Conservation (phyloP, 2,329 filamentous ascomycete species). For the Diplodia corticola region DNA sequence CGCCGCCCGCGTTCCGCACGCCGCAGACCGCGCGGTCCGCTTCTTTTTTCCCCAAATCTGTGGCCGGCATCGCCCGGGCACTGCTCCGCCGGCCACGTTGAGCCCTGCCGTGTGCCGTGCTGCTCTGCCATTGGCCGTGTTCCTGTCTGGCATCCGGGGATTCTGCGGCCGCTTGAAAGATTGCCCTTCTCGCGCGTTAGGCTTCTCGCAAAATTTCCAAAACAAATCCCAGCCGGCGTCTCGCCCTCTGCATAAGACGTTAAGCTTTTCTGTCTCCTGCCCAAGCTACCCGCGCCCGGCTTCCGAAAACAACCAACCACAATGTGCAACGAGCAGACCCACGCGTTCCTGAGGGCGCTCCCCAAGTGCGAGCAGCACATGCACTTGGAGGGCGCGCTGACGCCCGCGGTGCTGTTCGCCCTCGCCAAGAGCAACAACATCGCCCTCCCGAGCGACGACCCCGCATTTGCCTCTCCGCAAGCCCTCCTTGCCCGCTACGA, state of each 20-base stretch:
- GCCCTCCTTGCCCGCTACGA: slow-evolving; percentile 65
- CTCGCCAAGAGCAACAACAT: slow-evolving; percentile 69
- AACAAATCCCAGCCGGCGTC: neutral
- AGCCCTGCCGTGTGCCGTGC: neutral
- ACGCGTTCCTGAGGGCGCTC: slow-evolving; percentile 63
- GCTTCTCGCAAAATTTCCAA: neutral
- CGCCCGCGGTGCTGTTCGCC: slow-evolving; percentile 67
- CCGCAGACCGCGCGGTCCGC: neutral
- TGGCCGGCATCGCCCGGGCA: slow-evolving; percentile 1
- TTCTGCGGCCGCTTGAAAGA: slow-evolving; percentile 13
- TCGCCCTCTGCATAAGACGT: neutral
- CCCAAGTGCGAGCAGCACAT: slow-evolving; percentile 84
- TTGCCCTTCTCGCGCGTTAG: neutral
- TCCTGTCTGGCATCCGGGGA: slow-evolving; percentile 3
- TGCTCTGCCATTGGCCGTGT: neutral
- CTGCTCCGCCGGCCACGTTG: neutral
- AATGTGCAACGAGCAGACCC: slow-evolving; percentile 61
- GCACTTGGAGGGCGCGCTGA: slow-evolving; percentile 75
- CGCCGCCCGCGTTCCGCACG: slow-evolving; percentile 7
- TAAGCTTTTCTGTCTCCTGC: neutral
- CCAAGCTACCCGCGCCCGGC: neutral
- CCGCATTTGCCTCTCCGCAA: slow-evolving; percentile 62
- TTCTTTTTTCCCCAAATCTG: neutral
- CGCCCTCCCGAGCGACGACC: slow-evolving; percentile 56
- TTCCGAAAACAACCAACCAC: neutral